Evolutionary conservation across 2,329 filamentous ascomycete species (phyloP).

Genomic region (Ambrosiella xylebori): DNA sequence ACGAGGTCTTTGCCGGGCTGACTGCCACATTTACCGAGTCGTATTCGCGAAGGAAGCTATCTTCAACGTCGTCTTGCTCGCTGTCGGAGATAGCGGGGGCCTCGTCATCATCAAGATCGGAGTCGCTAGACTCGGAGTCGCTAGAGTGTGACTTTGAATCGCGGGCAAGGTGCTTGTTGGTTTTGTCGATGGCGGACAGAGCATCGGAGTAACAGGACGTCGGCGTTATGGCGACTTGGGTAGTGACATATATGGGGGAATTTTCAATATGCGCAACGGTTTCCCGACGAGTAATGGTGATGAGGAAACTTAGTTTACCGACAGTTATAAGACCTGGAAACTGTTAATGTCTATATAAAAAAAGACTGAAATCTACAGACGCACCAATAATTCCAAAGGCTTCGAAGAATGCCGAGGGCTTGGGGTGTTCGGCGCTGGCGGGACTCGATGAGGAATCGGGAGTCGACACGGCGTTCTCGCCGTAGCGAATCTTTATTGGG

Average conservation of each 20-base stretch:
- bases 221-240: slow-evolving; percentile 80
- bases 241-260: slow-evolving; percentile 69
- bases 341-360: not conserved
- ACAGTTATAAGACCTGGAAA: slow-evolving; percentile 62
- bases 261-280: slow-evolving; percentile 79
- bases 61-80: slow-evolving; percentile 27
- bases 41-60: slow-evolving; percentile 20
- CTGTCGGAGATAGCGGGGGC: not conserved
- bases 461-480: slow-evolving; percentile 22
- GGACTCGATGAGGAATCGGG: slow-evolving; percentile 3
- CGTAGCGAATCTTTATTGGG: slow-evolving; percentile 55
- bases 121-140: slow-evolving; percentile 14
- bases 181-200: slow-evolving; percentile 49
- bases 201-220: slow-evolving; percentile 62
- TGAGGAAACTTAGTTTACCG: slow-evolving; percentile 63
- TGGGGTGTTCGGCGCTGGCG: slow-evolving; percentile 22
- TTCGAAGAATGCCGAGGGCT: slow-evolving; percentile 34
- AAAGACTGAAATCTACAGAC: slow-evolving; percentile 9
- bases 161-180: slow-evolving; percentile 23
- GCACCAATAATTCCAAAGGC: slow-evolving; percentile 43
- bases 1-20: slow-evolving; percentile 29
- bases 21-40: slow-evolving; percentile 17
- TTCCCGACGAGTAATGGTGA: slow-evolving; percentile 71
- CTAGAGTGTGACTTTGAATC: not conserved
- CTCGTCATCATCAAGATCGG: slow-evolving; percentile 25